Evolutionary conservation across 2,329 filamentous ascomycete genomes (phyloP).

Genomic region (Fusarium clavum): DNA sequence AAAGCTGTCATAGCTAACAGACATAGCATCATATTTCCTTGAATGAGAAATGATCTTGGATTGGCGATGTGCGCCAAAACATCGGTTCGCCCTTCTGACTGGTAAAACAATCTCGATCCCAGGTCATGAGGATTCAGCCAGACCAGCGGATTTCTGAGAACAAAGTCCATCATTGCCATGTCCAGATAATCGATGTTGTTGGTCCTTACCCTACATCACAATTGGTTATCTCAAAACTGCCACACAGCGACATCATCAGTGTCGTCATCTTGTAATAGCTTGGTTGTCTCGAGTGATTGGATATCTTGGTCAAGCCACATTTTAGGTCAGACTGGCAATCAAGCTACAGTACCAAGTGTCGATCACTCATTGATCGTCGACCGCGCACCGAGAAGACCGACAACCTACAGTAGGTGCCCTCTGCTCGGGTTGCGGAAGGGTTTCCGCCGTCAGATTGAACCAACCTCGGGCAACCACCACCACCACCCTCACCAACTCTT

Average conservation of each 20-base stretch:
- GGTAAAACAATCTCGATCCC: slow-evolving; percentile 9
- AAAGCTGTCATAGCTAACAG: not conserved
- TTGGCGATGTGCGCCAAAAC: not conserved
- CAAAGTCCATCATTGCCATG: slow-evolving; percentile 24
- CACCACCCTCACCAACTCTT: not conserved
- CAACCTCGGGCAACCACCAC: slow-evolving; percentile 10
- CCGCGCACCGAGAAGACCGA: slow-evolving; percentile 28
- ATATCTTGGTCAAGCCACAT: slow-evolving; percentile 24
- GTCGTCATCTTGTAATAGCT: slow-evolving; percentile 26
- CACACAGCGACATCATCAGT: slow-evolving; percentile 24
- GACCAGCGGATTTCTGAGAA: not conserved
- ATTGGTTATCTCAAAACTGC: slow-evolving; percentile 12
- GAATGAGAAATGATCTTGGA: slow-evolving; percentile 12
- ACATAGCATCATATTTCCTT: not conserved
- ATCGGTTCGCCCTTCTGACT: not conserved
- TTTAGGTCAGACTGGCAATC: slow-evolving; percentile 24
- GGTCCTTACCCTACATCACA: slow-evolving; percentile 14
- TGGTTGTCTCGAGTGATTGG: slow-evolving; percentile 23
- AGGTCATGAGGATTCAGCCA: slow-evolving; percentile 1
- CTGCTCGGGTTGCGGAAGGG: slow-evolving; percentile 19
- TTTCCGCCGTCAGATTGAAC: slow-evolving; percentile 33
- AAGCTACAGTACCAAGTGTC: slow-evolving; percentile 18
- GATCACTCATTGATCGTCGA: slow-evolving; percentile 29
- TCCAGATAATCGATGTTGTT: not conserved
- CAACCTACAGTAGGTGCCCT: slow-evolving; percentile 3